Evolutionary conservation across 371 early-diverging fungal genomes (phyloP), one percentile per base, ranked within the genome.

Genomic region (Syncephalastrum contaminatum): DNA sequence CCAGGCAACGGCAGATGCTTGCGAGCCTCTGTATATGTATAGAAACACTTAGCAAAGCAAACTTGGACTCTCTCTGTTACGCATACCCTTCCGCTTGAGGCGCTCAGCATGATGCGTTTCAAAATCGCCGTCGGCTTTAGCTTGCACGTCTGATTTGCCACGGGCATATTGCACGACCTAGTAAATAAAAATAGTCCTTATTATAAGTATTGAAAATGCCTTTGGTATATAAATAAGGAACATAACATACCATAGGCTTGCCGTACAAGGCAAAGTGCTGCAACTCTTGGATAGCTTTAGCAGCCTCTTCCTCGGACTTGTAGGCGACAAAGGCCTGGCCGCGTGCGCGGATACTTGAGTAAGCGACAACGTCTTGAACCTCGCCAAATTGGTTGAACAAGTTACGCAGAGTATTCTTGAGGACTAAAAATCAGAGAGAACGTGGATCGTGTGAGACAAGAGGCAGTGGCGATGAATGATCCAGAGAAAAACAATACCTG

Each of bases 311-410:
- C 18, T 71, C 69, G 14, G 80, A 64, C 50, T 73, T 72, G 55
- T 80, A 92, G 0, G 83, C 83, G 13, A 94, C 70, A 68, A 90
- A 94, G 1, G 93, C 94, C 62, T 94, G 94, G 21, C 94, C 94
- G 47, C 90, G 80, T 76, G 86, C 80, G 46, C 77, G 76, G 51
- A 92, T 74, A 69, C 86, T 85, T 52, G 66, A 58, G 49, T 88
- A 87, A 10, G 86, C 86, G 14, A 83, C 76, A 10, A 92, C 82
- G 51, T 91, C 88, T 10, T 88, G 53, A 4, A 94, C 78, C 48
- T 75, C 70, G 15, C 80, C 80, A 67, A 89, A 91, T 47, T 87
- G 86, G 20, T 89, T 79, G 60, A 96, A 98, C 53, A 95, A 77
- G 20, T 83, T 81, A 65, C 88, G 87, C 16, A 98, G 79, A 0